phyloP scores from a whole-genome alignment of 257 asterid genomes.

The Primulina eburnea region DNA sequence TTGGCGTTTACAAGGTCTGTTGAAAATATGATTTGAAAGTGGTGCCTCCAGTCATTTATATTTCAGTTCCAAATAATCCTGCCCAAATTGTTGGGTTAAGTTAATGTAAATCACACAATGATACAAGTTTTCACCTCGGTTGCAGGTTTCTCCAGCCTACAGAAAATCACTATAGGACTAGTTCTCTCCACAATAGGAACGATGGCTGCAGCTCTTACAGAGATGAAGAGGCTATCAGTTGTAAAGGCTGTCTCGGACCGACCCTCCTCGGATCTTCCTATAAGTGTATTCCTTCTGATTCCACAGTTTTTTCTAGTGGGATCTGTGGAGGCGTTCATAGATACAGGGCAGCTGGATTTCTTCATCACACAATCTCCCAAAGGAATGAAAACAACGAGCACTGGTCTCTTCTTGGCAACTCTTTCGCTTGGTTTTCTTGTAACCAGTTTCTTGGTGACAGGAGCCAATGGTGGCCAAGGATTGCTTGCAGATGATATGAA shows the following conservation, averaged over 20 bases:
- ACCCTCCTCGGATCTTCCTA: constrained; percentile 42
- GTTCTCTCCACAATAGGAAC: constrained; percentile 69
- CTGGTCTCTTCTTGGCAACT: constrained; percentile 85
- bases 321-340: constrained; percentile 82
- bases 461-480: constrained; percentile 42
- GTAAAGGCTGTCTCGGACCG: constrained; percentile 40
- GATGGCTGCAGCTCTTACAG: constrained; percentile 67
- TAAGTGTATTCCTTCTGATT: constrained; percentile 64
- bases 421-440: constrained; percentile 79
- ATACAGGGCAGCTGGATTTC: constrained; percentile 93
- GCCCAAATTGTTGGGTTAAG: too few species aligned
- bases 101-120: too few species aligned
- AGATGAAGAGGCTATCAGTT: constrained; percentile 55
- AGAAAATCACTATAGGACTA: constrained; percentile 65
- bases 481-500: constrained; percentile 89
- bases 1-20: too few species aligned
- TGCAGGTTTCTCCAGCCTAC: constrained; percentile 66
- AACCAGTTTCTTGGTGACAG: constrained; percentile 70
- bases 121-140: neutral
- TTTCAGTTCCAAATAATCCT: too few species aligned
- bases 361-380: constrained; percentile 89
- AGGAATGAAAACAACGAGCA: constrained; percentile 96
- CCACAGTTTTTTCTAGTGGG: constrained; percentile 90
- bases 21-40: too few species aligned
- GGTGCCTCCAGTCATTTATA: too few species aligned